Conservation (phyloP, 164 flowering plant genomes). For the Nymphaea colorata region DNA sequence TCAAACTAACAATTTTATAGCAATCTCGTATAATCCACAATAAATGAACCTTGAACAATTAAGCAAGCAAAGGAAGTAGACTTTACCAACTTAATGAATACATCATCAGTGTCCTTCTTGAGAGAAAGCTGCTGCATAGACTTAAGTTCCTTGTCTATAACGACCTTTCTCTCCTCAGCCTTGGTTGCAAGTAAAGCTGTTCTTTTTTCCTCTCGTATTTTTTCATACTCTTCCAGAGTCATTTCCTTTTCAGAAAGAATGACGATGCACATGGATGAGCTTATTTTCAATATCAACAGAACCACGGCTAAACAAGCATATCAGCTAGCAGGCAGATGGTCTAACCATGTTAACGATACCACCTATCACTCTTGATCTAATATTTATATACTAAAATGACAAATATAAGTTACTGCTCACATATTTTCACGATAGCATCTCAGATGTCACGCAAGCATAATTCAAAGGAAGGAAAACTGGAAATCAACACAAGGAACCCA, state of each 20-base stretch:
- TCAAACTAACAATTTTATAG: too few relatives aligned
- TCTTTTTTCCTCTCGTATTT: constrained; percentile 54
- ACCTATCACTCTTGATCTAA: not conserved
- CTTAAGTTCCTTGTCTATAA: constrained; percentile 20
- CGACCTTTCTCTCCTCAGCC: constrained; percentile 34
- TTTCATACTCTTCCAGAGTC: constrained; percentile 75
- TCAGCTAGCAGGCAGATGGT: not conserved
- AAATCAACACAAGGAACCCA: too few relatives aligned
- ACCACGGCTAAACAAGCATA: not conserved
- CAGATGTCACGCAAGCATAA: too few relatives aligned
- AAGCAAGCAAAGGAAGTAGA: not conserved
- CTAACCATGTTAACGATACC: not conserved
- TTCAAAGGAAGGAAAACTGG: too few relatives aligned
- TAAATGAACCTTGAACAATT: not conserved
- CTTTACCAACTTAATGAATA: constrained; percentile 40
- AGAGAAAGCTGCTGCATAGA: constrained; percentile 43
- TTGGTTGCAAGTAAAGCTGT: constrained; percentile 38
- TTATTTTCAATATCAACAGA: not conserved
- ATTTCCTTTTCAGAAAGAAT: constrained; percentile 33
- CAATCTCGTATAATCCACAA: not conserved
- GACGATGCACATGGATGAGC: not conserved
- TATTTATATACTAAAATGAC: not conserved
- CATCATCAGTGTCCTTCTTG: constrained; percentile 37
- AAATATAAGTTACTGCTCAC: too few relatives aligned
- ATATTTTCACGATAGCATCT: too few relatives aligned